These are phyloP conservation scores for Triticum turgidum DNA, from an alignment of 176 grass and related monocot species.

Conservation along the genomic window DNA sequence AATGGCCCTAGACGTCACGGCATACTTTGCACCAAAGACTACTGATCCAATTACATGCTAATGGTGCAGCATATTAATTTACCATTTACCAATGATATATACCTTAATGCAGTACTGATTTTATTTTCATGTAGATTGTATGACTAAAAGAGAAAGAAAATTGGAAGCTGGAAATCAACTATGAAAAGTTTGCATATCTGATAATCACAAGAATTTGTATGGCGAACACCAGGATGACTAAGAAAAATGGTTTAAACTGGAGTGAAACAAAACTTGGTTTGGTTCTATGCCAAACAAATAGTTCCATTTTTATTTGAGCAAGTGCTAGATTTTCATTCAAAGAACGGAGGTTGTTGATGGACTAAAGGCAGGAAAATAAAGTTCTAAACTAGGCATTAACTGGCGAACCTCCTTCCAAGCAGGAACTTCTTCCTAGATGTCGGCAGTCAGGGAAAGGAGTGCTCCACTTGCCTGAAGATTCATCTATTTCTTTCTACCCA, in stretches of 20 bases:
- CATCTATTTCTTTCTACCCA: background rate
- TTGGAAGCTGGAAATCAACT: background rate
- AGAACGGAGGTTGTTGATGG: background rate
- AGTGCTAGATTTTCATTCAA: background rate
- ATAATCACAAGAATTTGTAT: background rate
- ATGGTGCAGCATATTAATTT: background rate
- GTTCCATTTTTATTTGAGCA: background rate
- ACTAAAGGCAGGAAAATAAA: background rate
- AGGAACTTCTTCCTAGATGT: background rate
- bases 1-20: background rate
- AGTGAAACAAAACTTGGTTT: background rate
- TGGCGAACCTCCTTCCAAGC: background rate
- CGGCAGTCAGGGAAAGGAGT: background rate
- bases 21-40: background rate
- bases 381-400: background rate
- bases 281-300: background rate
- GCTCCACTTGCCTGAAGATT: background rate
- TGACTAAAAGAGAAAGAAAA: conserved; percentile 1
- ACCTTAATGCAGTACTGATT: background rate
- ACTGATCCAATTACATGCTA: background rate
- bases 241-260: background rate
- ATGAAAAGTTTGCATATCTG: background rate
- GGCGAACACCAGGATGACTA: background rate
- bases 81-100: background rate
- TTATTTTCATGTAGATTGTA: background rate